Evolutionary conservation across 768 basidiomycete species (phyloP), one percentile per base, ranked within the genome.

Genomic region (Sporobolomyces pararoseus): DNA sequence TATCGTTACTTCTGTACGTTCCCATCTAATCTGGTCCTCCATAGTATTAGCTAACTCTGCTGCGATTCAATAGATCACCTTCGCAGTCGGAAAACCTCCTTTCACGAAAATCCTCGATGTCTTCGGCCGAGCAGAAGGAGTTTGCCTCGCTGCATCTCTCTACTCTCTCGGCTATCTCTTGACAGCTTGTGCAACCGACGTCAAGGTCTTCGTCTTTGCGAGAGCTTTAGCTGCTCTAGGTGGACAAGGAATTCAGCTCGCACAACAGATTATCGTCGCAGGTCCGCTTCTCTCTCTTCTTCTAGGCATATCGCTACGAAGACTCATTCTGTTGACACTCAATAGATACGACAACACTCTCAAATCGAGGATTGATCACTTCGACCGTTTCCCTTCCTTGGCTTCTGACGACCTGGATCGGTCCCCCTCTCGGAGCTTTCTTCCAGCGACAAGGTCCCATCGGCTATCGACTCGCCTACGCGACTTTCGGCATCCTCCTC

Each of bases 41-140:
- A 9, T 9, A 42, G 12, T n/a, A 29, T 47, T 29, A 23, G n/a
- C 21, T 47, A 19, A 34, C 14, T 34, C 19, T 6, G 58, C 44
- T 46, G 16, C 14, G 25, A 5, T 25, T 19, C n/a, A n/a, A 0
- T 52, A 72, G 74, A 69, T 75, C 44, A 73, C 67, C 17, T 74
- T 70, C 59, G 76, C 75, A 1, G 70, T 77, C 31, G 76, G 73
- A 21, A 76, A 76, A 42, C 76, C 76, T 1, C 75, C 75, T 0
- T 70, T 76, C 49, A 75, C 75, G 42, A 77, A 77, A 62, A 66
- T 76, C 53, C 71, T 77, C 46, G 76, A 77, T 63, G 72, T 73
- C 12, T 77, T 76, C 42, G 76, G 76, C 1, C 73, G 76, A 31
- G 76, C 76, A 6, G 75, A 77, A 49, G 76, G 75, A 23, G 63